Evolutionary conservation across 78 protist genomes (phyloP).

Genomic region (Pigoraptor vietnamica): DNA sequence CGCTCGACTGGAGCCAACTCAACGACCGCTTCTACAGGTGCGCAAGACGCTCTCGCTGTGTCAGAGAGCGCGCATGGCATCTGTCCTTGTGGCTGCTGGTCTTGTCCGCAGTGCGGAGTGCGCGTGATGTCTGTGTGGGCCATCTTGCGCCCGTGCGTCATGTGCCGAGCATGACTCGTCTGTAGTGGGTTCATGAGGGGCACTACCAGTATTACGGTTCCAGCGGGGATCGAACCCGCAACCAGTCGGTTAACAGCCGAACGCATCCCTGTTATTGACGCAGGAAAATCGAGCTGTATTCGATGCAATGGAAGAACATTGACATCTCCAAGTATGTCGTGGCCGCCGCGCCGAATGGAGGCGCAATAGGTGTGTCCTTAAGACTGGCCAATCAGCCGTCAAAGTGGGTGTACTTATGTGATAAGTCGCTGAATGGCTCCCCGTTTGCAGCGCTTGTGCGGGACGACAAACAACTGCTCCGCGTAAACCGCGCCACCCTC

Average conservation of each 20-base stretch:
- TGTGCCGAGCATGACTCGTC: too few relatives aligned
- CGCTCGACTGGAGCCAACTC: not conserved
- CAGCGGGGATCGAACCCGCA: too few relatives aligned
- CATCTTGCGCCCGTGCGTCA: too few relatives aligned
- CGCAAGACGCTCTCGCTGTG: too few relatives aligned
- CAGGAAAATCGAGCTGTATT: not conserved
- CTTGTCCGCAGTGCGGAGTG: too few relatives aligned
- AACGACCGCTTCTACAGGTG: not conserved
- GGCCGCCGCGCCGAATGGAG: constrained; percentile 29
- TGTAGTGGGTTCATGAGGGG: too few relatives aligned
- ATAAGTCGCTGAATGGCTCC: not conserved
- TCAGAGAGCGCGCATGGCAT: not conserved
- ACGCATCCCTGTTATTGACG: not conserved
- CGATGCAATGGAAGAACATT: not conserved
- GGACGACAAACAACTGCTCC: not conserved
- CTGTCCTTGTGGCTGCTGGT: too few relatives aligned
- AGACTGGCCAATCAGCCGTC: too few relatives aligned
- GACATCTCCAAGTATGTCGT: constrained; percentile 3
- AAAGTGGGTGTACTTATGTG: not conserved
- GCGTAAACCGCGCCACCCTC: not conserved
- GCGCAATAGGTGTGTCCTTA: constrained; percentile 10
- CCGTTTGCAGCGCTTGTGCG: not conserved
- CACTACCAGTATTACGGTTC: too few relatives aligned
- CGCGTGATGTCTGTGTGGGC: too few relatives aligned
- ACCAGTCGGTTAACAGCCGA: too few relatives aligned